phyloP scores from a whole-genome alignment of 2,329 filamentous ascomycete species.

The Fusarium dimerum region DNA sequence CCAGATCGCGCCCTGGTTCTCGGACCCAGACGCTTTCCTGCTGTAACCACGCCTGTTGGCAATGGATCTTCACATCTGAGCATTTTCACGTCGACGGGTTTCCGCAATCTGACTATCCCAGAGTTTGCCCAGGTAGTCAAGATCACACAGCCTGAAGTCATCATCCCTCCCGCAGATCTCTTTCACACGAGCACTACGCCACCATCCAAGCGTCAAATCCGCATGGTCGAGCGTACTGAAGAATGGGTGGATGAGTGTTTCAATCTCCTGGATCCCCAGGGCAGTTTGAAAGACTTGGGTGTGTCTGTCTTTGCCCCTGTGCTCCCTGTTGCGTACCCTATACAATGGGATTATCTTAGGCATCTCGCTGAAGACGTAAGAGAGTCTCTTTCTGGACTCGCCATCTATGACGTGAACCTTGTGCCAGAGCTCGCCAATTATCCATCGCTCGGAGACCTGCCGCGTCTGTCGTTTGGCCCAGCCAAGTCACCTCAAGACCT shows the following conservation, averaged over 20 bases:
- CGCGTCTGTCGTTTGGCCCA: conserved; percentile 73
- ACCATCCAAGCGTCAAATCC: conserved; percentile 71
- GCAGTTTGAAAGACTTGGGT: conserved; percentile 27
- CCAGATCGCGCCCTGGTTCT: conserved; percentile 68
- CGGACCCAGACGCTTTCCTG: conserved; percentile 74
- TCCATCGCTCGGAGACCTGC: conserved; percentile 58
- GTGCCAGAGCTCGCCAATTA: conserved; percentile 64
- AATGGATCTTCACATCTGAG: conserved; percentile 73
- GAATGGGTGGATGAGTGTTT: conserved; percentile 76
- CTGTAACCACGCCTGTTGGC: conserved; percentile 68
- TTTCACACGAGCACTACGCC: conserved; percentile 49
- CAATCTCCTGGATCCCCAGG: conserved; percentile 30
- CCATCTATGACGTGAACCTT: conserved; percentile 74
- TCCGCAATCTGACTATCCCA: conserved; percentile 66
- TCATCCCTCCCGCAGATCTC: conserved; percentile 77
- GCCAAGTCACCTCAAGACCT: conserved; percentile 74
- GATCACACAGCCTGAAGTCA: conserved; percentile 76
- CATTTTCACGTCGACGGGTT: conserved; percentile 85
- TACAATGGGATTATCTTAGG: conserved; percentile 80
- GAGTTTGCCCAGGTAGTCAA: conserved; percentile 68
- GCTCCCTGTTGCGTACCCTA: conserved; percentile 71
- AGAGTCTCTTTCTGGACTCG: conserved; percentile 64
- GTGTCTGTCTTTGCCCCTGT: conserved; percentile 64
- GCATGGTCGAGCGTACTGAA: conserved; percentile 85
- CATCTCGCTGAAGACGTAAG: conserved; percentile 66